Conservation (phyloP, 1,284 basidiomycete genomes). For the Erythrobasidium hasegawianum region DNA sequence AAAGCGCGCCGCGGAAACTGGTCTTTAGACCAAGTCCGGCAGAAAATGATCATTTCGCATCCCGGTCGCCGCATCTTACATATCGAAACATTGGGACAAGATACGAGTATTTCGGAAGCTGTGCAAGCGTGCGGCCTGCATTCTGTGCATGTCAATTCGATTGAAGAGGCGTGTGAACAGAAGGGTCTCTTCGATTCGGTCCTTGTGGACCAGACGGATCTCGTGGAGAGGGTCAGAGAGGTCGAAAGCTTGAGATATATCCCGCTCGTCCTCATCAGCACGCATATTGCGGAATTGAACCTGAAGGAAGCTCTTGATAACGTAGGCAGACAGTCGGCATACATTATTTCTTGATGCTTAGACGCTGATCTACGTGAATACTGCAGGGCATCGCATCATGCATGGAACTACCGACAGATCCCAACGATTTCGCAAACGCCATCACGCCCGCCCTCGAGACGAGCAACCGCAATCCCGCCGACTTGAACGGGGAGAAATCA, state of each 20-base stretch:
- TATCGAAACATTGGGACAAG: conserved; percentile 78
- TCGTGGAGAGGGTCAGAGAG: conserved; percentile 84
- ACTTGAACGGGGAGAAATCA: conserved; percentile 60
- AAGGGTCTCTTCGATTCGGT: conserved; percentile 87
- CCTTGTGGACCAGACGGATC: conserved; percentile 79
- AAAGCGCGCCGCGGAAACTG: conserved; percentile 51
- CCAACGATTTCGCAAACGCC: conserved; percentile 86
- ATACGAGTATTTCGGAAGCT: conserved; percentile 69
- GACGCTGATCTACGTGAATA: conserved; percentile 52
- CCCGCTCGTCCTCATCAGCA: conserved; percentile 89
- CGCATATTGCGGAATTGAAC: conserved; percentile 51
- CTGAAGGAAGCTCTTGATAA: conserved; percentile 47
- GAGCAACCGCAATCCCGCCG: conserved; percentile 44
- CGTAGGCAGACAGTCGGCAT: not conserved
- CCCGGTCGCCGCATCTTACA: conserved; percentile 70
- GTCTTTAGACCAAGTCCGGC: conserved; percentile 43
- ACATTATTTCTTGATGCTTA: not conserved
- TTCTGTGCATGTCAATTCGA: conserved; percentile 71
- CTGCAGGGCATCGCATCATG: conserved; percentile 87
- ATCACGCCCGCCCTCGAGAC: conserved; percentile 92
- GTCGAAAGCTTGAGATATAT: conserved; percentile 90
- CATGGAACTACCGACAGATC: conserved; percentile 82
- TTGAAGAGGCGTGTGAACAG: conserved; percentile 67
- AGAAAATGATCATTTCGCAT: conserved; percentile 44
- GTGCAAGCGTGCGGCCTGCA: conserved; percentile 79